Evolutionary conservation across 2,329 filamentous ascomycete genomes (phyloP), one percentile per base, ranked within the genome.

Genomic region (Colletotrichum cereale): DNA sequence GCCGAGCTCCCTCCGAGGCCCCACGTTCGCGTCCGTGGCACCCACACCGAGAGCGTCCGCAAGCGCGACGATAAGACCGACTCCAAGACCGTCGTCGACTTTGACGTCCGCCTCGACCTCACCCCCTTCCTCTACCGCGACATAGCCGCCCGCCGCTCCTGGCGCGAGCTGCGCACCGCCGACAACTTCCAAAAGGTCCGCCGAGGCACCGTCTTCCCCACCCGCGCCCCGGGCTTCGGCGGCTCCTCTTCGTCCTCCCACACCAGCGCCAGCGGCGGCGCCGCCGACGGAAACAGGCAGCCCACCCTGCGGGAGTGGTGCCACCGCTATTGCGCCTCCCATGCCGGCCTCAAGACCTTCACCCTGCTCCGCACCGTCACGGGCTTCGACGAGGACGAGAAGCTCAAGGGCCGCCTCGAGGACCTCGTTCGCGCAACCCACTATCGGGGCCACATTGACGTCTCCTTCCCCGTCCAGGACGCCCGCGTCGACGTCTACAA

Each of bases 401-500:
- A 94, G 26, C 67, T 74, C 31, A 82, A 84, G 53, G 77, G 81
- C 21, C 83, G 87, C 8, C 80, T 94, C 26, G 83, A 86, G 67
- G 81, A 78, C n/a, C 80, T 93, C 2, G 86, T 94, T 24, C 84
- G 87, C 40, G 82, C 84, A 24, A 93, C 91, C 5, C 90, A 91
- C 77, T 95, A 95, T 81, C 87, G 87, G 34, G 92, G 92, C 8
- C 81, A 85, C 64, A 79, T 92, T 29, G 73, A 79, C 21, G 84
- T 95, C 63, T 80, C 82, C 0, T 92, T 94, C 75, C 89, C 90
- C 0, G 82, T 88, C 14, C 85, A 86, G 40, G 85, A 91, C 74
- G 81, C 82, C 18, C 82, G 83, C 29, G 83, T 92, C 26, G 87
- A 91, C 62, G 85, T 93, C 57, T 93, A 91, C 82, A 92, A 89